phyloP scores from a whole-genome alignment of 192 early-diverging fungal species.

The Oehlia diaphana region DNA sequence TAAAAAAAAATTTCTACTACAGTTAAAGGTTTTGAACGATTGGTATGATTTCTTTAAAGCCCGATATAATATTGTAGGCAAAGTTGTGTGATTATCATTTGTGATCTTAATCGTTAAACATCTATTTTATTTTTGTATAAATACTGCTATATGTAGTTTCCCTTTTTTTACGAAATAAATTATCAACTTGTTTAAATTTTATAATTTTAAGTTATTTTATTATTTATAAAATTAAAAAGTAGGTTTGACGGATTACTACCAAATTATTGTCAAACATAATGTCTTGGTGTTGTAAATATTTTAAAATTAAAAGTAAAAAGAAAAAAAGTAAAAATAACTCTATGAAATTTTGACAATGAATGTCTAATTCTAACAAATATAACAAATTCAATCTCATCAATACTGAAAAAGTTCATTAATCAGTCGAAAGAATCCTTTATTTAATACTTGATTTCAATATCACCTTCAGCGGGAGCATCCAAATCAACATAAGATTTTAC shows the following conservation, averaged over 20 bases:
- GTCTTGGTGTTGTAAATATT: neutral
- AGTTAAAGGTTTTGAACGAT: constrained; percentile 70
- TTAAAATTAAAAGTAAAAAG: neutral
- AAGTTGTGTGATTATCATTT: constrained; percentile 13
- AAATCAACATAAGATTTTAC: constrained; percentile 87
- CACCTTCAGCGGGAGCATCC: constrained; percentile 81
- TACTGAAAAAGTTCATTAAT: no score
- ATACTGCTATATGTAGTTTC: neutral
- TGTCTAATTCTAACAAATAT: neutral
- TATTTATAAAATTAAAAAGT: neutral
- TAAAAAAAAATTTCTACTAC: neutral
- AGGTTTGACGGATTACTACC: neutral
- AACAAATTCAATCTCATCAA: no score
- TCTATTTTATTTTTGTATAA: neutral
- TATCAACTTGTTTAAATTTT: no score
- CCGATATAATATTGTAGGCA: constrained; percentile 73
- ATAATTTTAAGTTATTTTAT: neutral
- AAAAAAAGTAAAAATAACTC: neutral
- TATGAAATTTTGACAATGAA: neutral
- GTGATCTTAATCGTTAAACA: neutral
- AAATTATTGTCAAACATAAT: neutral
- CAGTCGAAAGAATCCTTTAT: neutral
- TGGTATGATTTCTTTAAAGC: constrained; percentile 71
- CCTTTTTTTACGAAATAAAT: neutral
- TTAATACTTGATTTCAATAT: constrained; percentile 59